These are phyloP conservation scores for Picea mariana DNA, from an alignment of 83 land plant species.

Conservation along the genomic window DNA sequence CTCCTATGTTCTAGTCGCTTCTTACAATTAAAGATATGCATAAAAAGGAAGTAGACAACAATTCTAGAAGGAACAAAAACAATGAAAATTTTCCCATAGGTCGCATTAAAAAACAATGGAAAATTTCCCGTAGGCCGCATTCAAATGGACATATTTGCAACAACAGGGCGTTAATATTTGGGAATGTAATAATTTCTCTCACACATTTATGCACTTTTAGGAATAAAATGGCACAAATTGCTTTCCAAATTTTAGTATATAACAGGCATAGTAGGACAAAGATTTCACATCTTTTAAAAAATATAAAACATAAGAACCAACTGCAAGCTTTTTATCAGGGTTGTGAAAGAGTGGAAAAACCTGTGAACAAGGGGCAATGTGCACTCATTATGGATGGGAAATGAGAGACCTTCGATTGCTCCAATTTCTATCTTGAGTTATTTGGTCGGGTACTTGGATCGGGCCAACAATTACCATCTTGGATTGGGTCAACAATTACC, in stretches of 20 bases:
- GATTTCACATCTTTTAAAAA: neutral
- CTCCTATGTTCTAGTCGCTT: no score
- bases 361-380: constrained; percentile 96
- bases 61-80: no score
- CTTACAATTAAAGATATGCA: no score
- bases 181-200: neutral
- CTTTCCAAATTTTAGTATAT: neutral
- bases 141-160: no score
- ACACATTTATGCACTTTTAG: neutral
- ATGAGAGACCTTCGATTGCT: constrained; percentile 86
- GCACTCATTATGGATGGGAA: constrained; percentile 79
- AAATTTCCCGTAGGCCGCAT: no score
- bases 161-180: neutral
- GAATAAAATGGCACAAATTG: neutral
- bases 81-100: no score
- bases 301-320: neutral
- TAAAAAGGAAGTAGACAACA: no score
- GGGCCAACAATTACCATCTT: no score
- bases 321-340: neutral
- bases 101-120: no score
- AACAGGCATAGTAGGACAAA: neutral
- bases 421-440: constrained; percentile 86
- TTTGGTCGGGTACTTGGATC: no score
- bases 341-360: constrained; percentile 20
- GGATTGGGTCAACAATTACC: no score